A percentile compares a stretch with the other conserved stretches of the same genome.
Conservation (phyloP, 2,329 filamentous ascomycete species). For the Bipolaris bicolor region DNA sequence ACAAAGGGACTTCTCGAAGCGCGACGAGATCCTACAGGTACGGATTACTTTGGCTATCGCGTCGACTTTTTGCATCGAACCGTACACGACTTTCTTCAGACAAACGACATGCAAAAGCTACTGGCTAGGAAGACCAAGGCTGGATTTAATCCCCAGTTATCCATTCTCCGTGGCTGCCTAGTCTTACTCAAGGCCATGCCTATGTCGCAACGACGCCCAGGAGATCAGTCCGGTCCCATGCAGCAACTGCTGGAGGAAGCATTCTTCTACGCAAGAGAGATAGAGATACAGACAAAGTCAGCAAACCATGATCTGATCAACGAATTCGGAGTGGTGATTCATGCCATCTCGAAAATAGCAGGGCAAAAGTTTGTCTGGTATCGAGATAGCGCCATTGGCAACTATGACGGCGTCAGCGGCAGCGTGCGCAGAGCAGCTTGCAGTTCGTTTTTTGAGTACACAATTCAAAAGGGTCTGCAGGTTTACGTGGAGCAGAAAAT, state of each 20-base stretch:
- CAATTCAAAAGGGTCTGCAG: neutral
- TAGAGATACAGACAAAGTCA: neutral
- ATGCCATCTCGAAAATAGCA: neutral
- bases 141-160: neutral
- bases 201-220: neutral
- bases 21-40: constrained; percentile 16
- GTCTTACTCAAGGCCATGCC: neutral
- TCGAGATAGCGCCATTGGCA: neutral
- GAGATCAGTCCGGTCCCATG: neutral
- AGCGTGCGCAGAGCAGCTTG: neutral
- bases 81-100: constrained; percentile 21
- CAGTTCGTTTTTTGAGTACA: neutral
- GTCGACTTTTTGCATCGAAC: constrained; percentile 25
- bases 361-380: neutral
- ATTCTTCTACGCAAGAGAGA: neutral
- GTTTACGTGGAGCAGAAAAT: neutral
- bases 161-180: neutral
- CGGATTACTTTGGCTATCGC: constrained; percentile 8
- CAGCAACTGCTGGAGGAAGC: neutral
- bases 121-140: neutral
- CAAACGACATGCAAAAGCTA: neutral
- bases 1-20: constrained; percentile 11
- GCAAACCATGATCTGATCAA: neutral
- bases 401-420: neutral
- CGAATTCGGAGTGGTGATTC: neutral